phyloP scores from a whole-genome alignment of 2,329 filamentous ascomycete genomes.

The Talaromyces sp. region DNA sequence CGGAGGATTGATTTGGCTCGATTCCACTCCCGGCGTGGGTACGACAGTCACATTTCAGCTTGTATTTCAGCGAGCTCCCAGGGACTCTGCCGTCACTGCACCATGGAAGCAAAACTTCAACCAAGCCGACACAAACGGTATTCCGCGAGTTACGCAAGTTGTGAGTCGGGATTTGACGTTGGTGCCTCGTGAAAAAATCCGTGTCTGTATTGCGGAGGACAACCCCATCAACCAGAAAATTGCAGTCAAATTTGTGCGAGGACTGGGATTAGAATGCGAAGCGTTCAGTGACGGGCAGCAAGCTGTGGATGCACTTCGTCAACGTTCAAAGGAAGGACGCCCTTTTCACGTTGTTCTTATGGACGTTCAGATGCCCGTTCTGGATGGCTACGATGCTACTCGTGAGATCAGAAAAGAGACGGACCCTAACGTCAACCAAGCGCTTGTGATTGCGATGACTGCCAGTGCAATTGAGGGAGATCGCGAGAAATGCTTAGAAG shows the following conservation, averaged over 20 bases:
- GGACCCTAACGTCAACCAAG: slow-evolving; percentile 68
- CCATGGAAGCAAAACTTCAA: slow-evolving; percentile 49
- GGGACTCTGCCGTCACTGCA: slow-evolving; percentile 51
- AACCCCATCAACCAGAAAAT: slow-evolving; percentile 94
- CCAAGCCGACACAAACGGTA: slow-evolving; percentile 35
- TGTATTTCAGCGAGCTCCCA: slow-evolving; percentile 74
- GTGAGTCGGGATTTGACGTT: slow-evolving; percentile 62
- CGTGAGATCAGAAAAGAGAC: slow-evolving; percentile 72
- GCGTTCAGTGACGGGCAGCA: slow-evolving; percentile 86
- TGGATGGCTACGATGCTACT: slow-evolving; percentile 90
- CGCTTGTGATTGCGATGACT: slow-evolving; percentile 96
- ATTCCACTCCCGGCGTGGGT: slow-evolving; percentile 62
- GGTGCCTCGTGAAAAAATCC: slow-evolving; percentile 70
- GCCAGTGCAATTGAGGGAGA: slow-evolving; percentile 92
- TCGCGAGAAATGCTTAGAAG: slow-evolving; percentile 88
- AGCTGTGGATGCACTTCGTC: slow-evolving; percentile 77
- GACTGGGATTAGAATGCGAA: slow-evolving; percentile 79
- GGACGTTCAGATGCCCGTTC: slow-evolving; percentile 94
- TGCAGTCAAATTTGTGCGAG: slow-evolving; percentile 81
- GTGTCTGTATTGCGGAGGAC: slow-evolving; percentile 91
- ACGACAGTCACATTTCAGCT: slow-evolving; percentile 72
- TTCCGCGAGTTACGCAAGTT: slow-evolving; percentile 32
- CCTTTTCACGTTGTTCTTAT: slow-evolving; percentile 90
- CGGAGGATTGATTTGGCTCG: slow-evolving; percentile 75
- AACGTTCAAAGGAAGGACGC: slow-evolving; percentile 62